Evolutionary conservation across 2,329 filamentous ascomycete genomes (phyloP), one percentile per base, ranked within the genome.

Genomic region (Drechslerella dactyloides): DNA sequence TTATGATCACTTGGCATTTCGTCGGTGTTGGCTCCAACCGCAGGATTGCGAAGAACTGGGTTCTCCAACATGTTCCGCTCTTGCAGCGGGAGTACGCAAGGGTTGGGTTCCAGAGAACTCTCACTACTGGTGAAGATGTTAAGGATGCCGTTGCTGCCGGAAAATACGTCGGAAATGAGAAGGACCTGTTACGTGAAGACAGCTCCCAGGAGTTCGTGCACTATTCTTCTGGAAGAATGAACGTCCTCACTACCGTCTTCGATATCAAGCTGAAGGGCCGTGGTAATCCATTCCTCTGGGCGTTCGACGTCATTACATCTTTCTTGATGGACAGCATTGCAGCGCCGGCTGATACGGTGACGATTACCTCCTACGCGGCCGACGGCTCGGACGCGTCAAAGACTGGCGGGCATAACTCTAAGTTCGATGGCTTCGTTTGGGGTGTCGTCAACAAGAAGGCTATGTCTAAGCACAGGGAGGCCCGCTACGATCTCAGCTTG

Each of bases 401-500:
- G 84, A 87, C 87, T 82, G 81, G 82, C 66, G 79, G 81, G 77
- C 75, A 81, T 77, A 86, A 84, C 79, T 88, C 86, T 68, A 81
- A 81, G 42, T 97, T 89, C 77, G 94, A 97, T 79, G 88, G 88
- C 50, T 99, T 97, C 77, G 93, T 99, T 74, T 97, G 90, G 86
- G 93, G 92, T 55, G 81, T 99, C 75, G 93, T 97, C 74, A 91
- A 97, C 85, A 99, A 99, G 86, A 89, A 92, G 77, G 82, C 85
- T 79, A 97, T 99, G 93, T 91, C 90, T 83, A 84, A 86, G 77
- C 85, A 96, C 76, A 89, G 94, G 73, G 90, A 96, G 53, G 91
- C 96, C 74, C 90, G 94, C 76, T 99, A 97, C 81, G 94, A 99
- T 79, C 83, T 97, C 61, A 96, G 91, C 59, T 85, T 99, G 76